Base-by-base conservation (phyloP, 108 stramenopile genomes). In the Nannochloropsis oceanica region DNA sequence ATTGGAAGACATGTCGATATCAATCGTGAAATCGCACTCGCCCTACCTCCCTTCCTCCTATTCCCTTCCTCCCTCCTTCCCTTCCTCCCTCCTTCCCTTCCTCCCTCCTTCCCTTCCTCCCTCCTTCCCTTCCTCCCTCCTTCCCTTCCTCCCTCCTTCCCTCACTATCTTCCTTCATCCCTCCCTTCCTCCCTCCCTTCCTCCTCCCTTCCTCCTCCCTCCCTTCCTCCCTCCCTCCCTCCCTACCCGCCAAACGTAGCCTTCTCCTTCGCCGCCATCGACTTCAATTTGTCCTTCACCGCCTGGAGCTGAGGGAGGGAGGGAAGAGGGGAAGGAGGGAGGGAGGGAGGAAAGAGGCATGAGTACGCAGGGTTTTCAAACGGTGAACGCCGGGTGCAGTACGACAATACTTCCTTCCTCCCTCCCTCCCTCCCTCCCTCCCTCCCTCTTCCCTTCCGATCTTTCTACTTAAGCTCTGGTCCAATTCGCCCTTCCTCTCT, bases 251-350 rank as follows among this genome's bases (percentile, higher is more conserved):
- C 96, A 89, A 95, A 98, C 10, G 93, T 91, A 8, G 92, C 93
- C 88, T 96, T 98, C 85, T 96, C 96, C 91, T 96, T 96, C 84
- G 46, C 46, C 14, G 18, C 14, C 46, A 50, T 93, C 86, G 89
- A 93, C 80, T 95, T 22, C 92, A 92, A 73, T 93, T 91, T 25
- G 89, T 91, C 81, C 87, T 50, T 50, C 14, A 50, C 18, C 14
- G 46, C 46, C 18, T 50, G 46, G 14, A 50, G 18, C 46, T 50
- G 46, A 50, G 46, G 18, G 18, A 50, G 18, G 18, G 46, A 50
- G 46, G 18, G 0, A 18, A 18, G 46, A 18, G 18, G 46, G 46
- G 46, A 13, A 50, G 14, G 14, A 18, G 46, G 46, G 13, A 18
- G 46, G 46, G 0, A 14, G 46, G 46, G 46, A 50, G 46, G 46